phyloP scores from a whole-genome alignment of 1,139 yeast species.

The Sugiyamaella grinbergsii region DNA sequence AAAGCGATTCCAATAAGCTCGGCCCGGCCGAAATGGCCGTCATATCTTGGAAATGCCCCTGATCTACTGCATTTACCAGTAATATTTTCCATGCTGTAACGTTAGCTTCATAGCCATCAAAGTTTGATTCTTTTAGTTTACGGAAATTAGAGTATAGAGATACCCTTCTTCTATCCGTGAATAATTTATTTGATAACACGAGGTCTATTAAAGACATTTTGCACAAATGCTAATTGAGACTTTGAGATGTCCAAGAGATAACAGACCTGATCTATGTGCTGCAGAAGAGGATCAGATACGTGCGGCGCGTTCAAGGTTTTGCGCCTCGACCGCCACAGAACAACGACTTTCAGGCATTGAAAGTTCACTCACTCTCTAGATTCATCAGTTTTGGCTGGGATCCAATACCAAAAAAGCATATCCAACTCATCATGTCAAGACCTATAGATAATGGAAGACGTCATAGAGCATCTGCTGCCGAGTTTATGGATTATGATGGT shows the following conservation, averaged over 20 bases:
- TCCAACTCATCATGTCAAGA: slow-evolving; percentile 10
- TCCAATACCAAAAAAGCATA: too few species aligned
- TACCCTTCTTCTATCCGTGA: slow-evolving; percentile 55
- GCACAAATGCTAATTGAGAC: slow-evolving; percentile 1
- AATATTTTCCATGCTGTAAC: slow-evolving; percentile 60
- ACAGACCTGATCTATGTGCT: too few species aligned
- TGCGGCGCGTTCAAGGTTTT: too few species aligned
- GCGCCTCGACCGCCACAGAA: too few species aligned
- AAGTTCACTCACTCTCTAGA: too few species aligned
- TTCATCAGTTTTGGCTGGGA: too few species aligned
- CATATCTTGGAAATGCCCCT: slow-evolving; percentile 26
- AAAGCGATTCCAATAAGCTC: slow-evolving; percentile 35
- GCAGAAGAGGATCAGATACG: too few species aligned
- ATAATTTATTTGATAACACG: slow-evolving; percentile 38
- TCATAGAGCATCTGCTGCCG: slow-evolving; percentile 14
- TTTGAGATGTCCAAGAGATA: too few species aligned
- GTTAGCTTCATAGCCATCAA: slow-evolving; percentile 73
- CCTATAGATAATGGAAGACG: not conserved
- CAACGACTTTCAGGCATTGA: too few species aligned
- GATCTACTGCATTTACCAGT: slow-evolving; percentile 36
- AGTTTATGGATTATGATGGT: slow-evolving; percentile 17
- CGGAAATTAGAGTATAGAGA: slow-evolving; percentile 67
- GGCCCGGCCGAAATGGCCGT: slow-evolving; percentile 36
- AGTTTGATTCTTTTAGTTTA: slow-evolving; percentile 54
- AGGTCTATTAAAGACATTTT: slow-evolving; percentile 26